Conservation (phyloP, 2,329 filamentous ascomycete genomes). For the Alternaria triticimaculans region DNA sequence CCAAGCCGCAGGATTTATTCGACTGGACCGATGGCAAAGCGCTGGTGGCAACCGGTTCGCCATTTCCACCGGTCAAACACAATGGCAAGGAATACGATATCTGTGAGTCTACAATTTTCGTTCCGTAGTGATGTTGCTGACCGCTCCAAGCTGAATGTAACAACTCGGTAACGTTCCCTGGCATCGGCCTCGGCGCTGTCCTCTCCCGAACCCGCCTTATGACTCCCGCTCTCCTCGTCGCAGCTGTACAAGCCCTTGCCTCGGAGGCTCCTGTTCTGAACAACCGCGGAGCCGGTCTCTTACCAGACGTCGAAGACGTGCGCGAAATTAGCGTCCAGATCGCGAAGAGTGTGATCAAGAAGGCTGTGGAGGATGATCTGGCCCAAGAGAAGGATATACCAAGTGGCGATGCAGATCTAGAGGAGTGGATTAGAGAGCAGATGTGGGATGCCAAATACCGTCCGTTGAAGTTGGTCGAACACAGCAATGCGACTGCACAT, state of each 20-base stretch:
- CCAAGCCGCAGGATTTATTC: conserved; percentile 75
- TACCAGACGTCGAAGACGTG: conserved; percentile 79
- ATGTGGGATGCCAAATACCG: conserved; percentile 81
- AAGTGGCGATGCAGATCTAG: conserved; percentile 59
- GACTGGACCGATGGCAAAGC: conserved; percentile 80
- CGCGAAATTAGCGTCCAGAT: conserved; percentile 79
- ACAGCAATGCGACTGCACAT: conserved; percentile 60
- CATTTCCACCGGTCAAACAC: conserved; percentile 75
- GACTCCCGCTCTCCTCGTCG: conserved; percentile 81
- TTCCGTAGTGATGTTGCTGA: conserved; percentile 8
- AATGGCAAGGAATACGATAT: conserved; percentile 62
- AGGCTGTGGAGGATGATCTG: conserved; percentile 72
- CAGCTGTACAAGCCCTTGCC: conserved; percentile 76
- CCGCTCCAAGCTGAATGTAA: conserved; percentile 77
- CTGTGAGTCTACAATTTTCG: conserved; percentile 46
- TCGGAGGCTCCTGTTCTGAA: conserved; percentile 72
- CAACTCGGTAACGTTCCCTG: conserved; percentile 84
- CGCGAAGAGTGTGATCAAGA: conserved; percentile 74
- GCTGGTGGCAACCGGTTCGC: conserved; percentile 82
- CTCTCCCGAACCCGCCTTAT: conserved; percentile 71
- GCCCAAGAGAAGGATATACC: conserved; percentile 72
- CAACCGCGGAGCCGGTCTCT: conserved; percentile 67
- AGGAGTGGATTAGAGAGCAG: conserved; percentile 76
- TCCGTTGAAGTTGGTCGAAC: conserved; percentile 64
- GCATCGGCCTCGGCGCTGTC: conserved; percentile 81